Base-by-base conservation (phyloP, 2,329 filamentous ascomycete genomes). In the Xylariaceae sp. region DNA sequence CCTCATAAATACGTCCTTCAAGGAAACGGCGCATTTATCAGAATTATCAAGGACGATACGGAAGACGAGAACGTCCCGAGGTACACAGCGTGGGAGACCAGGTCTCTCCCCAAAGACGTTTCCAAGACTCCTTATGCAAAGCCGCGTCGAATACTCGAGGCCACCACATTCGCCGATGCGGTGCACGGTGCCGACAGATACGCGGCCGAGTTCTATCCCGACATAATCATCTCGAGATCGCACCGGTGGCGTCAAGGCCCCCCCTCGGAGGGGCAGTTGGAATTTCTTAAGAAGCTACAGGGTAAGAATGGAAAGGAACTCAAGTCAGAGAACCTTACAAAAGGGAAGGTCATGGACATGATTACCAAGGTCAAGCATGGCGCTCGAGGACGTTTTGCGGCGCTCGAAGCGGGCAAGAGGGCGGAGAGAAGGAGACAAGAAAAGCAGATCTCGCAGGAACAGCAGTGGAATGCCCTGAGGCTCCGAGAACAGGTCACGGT, bases 311-410 rank as follows among this genome's bases (percentile, higher is more conserved):
- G 77, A 18, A 63, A 71, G 13, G 21, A 23, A 33, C 52, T 88
- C 32, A 68, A 62, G 2, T 46, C 59, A 0, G 60, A 62, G 0
- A 70, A 78, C 18, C 49, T 94, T 37, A 88, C 74, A 11, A 92
- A 89, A 52, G 90, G 90, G 6, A 77, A 77, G 53, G 89, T 88
- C 4, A 72, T 72, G 4, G 89, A 95, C 55, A 89, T 94, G 82
- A 94, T 96, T 44, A 93, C 86, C 6, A 93, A 94, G 58, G 54
- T 94, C 40, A 90, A 82, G 56, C 83, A 92, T 53, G 90, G 90
- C 1, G 86, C 84, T 1, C 75, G 66, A 57, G 83, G 60, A 42
- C 75, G 62, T 62, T 87, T 72, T 53, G 63, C 67, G 17, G 65
- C 51, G 21, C 59, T 74, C 37, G 67, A 71, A 49, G 64, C 61